Base-by-base conservation (phyloP, 2,329 filamentous ascomycete genomes). In the Sporothrix euskadiensis region DNA sequence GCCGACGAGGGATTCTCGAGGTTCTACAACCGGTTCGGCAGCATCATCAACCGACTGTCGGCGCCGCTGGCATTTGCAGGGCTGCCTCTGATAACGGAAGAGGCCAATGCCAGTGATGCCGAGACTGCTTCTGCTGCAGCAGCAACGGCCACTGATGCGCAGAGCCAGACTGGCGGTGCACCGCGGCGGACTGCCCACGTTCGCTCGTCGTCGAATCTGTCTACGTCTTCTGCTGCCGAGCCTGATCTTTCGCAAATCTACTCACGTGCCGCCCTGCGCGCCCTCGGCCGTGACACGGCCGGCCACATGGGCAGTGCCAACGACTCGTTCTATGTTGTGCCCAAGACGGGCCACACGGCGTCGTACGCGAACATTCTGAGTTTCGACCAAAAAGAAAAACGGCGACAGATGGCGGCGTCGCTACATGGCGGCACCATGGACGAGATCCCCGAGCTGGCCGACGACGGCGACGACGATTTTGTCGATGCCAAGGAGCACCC, bases 281-380 rank as follows among this genome's bases (percentile, higher is more conserved):
- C 94, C 0, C 87, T 97, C 57, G 87, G 89, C 26, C 90, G 92
- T 73, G 90, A 91, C 41, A 89, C 66, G 30, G 52, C 32, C 26
- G 71, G 72, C 72, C 44, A 89, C 0, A 87, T 90, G 39, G 86
- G 87, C 19, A 68, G 70, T 56, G 84, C 88, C 19, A 88, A 86
- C 74, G 92, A 92, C 78, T 96, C 92, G 9, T 99, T 99, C 83
- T 98, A 98, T 80, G 92, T 98, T 0, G 96, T 99, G 0, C 96
- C 95, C 4, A 92, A 93, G 0, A 94, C 92, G 22, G 95, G 96
- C 5, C 94, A 95, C 76, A 98, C 94, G 2, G 91, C 94, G 74
- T 96, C 94, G 0, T 99, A 98, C 79, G 94, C 96, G 61, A 94
- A 92, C 75, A 98, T 99, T 71, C 84, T 97, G 26, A 91, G 85